Percentiles rank a stretch among this genome's conserved stretches.
These are phyloP conservation scores for Kokia cookei DNA, from an alignment of 441 rosid genomes.

Conservation along the genomic window DNA sequence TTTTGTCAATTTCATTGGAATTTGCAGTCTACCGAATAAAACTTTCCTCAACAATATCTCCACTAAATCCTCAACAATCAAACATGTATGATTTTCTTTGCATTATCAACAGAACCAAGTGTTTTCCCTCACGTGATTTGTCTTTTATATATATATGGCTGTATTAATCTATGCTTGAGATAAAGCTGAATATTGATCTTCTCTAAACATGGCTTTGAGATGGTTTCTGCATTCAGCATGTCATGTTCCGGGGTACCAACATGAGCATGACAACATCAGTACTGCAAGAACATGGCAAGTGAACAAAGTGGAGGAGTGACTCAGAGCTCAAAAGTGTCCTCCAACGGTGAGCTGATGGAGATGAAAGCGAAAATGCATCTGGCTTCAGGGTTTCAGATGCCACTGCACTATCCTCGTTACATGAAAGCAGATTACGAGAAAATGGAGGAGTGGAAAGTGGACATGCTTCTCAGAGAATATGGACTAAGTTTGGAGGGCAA, in stretches of 20 bases:
- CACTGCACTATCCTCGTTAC: slow-evolving; percentile 68
- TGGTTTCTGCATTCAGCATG: slow-evolving; percentile 51
- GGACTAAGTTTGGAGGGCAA: slow-evolving; percentile 44
- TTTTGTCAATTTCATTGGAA: not conserved
- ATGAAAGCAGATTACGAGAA: slow-evolving; percentile 46
- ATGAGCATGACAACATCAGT: not conserved
- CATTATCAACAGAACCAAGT: not conserved
- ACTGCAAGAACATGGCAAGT: not conserved
- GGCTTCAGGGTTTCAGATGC: slow-evolving; percentile 39
- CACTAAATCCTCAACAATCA: too few relatives aligned
- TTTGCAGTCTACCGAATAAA: not conserved
- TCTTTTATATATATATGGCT: not conserved
- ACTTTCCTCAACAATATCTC: too few relatives aligned
- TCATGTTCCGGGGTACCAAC: slow-evolving; percentile 25
- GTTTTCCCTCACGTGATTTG: not conserved
- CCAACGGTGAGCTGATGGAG: not conserved
- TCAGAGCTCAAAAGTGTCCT: not conserved
- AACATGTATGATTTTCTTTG: too few relatives aligned
- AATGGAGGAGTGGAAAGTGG: slow-evolving; percentile 76
- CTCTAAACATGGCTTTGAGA: slow-evolving; percentile 22
- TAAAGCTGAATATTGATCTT: not conserved
- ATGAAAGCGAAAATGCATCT: not conserved
- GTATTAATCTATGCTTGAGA: not conserved
- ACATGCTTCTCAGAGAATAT: slow-evolving; percentile 48
- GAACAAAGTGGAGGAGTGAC: not conserved